Evolutionary conservation across 495 filamentous ascomycete species (phyloP).

Genomic region (Hyaloscypha hepaticicola): DNA sequence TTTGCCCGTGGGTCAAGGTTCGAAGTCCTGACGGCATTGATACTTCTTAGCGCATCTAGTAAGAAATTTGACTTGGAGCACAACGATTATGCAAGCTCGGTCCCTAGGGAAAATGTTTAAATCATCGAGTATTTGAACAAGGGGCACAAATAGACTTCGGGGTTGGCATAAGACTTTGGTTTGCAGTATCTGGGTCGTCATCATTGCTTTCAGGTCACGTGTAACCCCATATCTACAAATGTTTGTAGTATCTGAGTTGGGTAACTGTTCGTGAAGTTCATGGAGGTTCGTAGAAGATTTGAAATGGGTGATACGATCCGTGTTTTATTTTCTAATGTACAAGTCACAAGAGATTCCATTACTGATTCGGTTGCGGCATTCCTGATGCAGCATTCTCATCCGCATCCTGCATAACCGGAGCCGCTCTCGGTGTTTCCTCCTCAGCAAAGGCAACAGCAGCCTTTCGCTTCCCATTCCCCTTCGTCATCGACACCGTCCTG

Average conservation of each 20-base stretch:
- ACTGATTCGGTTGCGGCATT: too few species aligned
- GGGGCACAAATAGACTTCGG: too few species aligned
- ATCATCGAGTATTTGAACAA: too few species aligned
- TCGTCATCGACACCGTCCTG: not conserved
- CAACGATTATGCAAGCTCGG: too few species aligned
- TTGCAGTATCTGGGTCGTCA: too few species aligned
- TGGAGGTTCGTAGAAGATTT: not conserved
- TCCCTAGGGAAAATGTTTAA: too few species aligned
- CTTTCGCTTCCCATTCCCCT: slow-evolving; percentile 4
- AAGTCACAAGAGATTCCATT: not conserved
- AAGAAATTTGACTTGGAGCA: not conserved
- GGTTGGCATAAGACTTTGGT: too few species aligned
- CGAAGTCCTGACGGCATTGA: slow-evolving; percentile 18
- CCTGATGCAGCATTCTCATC: too few species aligned
- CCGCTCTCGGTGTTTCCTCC: not conserved
- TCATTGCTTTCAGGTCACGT: too few species aligned
- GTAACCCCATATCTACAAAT: too few species aligned
- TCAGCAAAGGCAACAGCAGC: not conserved
- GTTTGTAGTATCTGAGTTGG: too few species aligned
- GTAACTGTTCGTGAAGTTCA: not conserved
- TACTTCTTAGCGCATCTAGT: slow-evolving; percentile 5
- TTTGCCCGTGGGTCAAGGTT: not conserved
- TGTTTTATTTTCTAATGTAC: not conserved
- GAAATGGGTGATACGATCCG: not conserved
- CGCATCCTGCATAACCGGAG: too few species aligned